These are phyloP conservation scores for Litsea cubeba DNA, from an alignment of 164 flowering plant genomes.

Conservation along the genomic window DNA sequence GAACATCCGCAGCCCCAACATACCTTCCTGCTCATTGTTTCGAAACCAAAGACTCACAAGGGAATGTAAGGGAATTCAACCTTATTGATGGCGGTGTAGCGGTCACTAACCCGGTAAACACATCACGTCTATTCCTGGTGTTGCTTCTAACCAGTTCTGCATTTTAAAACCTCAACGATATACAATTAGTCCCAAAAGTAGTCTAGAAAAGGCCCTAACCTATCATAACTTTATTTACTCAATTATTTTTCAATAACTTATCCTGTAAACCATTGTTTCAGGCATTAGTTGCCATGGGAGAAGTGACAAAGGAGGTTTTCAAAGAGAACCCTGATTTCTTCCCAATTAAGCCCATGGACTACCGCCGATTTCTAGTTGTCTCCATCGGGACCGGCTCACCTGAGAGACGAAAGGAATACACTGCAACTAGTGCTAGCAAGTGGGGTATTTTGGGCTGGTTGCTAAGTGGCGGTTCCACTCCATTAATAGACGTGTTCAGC, in stretches of 20 bases:
- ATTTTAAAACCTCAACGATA: not conserved
- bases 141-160: not conserved
- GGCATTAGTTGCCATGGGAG: slow-evolving; percentile 49
- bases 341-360: slow-evolving; percentile 40
- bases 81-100: slow-evolving; percentile 65
- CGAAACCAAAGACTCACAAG: slow-evolving; percentile 22
- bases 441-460: slow-evolving; percentile 59
- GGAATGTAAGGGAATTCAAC: slow-evolving; percentile 34
- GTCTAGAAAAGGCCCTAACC: too few relatives aligned
- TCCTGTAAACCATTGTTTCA: slow-evolving; percentile 11
- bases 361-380: slow-evolving; percentile 38
- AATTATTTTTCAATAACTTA: not conserved
- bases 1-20: slow-evolving; percentile 67
- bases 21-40: slow-evolving; percentile 46
- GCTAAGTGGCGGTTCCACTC: slow-evolving; percentile 17
- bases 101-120: slow-evolving; percentile 57
- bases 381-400: slow-evolving; percentile 59
- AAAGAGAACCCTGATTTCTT: slow-evolving; percentile 31
- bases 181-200: too few relatives aligned
- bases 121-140: not conserved
- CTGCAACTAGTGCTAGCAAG: slow-evolving; percentile 34
- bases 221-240: not conserved
- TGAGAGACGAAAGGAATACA: slow-evolving; percentile 30
- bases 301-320: slow-evolving; percentile 35
- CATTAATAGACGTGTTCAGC: slow-evolving; percentile 30